A percentile compares a stretch with the other conserved stretches of the same genome.
Conservation (phyloP, 1,284 basidiomycete genomes). For the Mycosarcoma mackinlayi region DNA sequence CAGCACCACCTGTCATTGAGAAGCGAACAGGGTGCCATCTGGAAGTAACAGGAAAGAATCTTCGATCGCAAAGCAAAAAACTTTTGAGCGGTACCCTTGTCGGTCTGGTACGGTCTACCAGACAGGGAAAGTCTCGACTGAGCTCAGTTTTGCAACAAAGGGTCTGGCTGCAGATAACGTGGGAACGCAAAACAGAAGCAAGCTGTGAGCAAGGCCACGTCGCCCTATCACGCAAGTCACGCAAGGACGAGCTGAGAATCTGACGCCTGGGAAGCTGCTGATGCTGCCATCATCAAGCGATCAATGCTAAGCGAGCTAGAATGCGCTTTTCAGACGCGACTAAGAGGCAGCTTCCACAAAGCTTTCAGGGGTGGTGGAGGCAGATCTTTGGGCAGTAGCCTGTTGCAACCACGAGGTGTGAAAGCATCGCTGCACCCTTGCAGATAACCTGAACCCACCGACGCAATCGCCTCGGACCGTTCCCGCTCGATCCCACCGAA, state of each 20-base stretch:
- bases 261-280: neutral
- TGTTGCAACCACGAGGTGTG: neutral
- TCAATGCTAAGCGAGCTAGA: constrained; percentile 5
- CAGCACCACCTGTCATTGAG: neutral
- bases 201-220: constrained; percentile 1
- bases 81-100: constrained; percentile 1
- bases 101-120: neutral
- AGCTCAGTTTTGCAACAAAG: neutral
- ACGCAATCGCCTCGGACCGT: neutral
- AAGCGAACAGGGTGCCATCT: neutral
- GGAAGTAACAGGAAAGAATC: neutral
- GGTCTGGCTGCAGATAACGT: neutral
- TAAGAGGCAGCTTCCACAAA: neutral
- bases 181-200: neutral
- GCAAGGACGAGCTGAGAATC: constrained; percentile 3
- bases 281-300: neutral
- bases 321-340: neutral
- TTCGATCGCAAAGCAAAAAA: neutral
- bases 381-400: neutral
- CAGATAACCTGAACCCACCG: neutral
- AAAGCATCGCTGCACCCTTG: neutral
- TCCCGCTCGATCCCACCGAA: neutral
- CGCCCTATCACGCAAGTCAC: neutral
- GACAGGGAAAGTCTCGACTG: too few species aligned
- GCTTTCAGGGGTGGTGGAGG: too few species aligned